phyloP scores from a whole-genome alignment of 2,329 filamentous ascomycete species.

The Aspergillus jensenii region DNA sequence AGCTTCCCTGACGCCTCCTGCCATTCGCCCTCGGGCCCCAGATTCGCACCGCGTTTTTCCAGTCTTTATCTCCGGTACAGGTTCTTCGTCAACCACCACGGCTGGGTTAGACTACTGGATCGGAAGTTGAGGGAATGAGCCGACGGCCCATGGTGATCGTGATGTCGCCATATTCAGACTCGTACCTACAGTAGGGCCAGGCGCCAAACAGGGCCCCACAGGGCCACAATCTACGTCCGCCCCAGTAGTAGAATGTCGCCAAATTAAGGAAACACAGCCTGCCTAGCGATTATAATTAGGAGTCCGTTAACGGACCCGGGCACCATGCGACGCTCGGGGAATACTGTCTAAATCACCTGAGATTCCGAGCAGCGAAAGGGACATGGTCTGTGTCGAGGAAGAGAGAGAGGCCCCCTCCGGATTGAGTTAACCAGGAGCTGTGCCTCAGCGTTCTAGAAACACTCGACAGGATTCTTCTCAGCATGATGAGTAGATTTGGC shows the following conservation, averaged over 20 bases:
- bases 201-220: not conserved
- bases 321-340: too few species aligned
- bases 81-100: not conserved
- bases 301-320: not conserved
- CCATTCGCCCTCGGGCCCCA: not conserved
- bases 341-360: too few species aligned
- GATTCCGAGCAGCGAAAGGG: too few species aligned
- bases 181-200: not conserved
- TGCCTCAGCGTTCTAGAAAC: constrained; percentile 5
- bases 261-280: not conserved
- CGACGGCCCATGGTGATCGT: not conserved
- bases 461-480: not conserved
- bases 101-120: not conserved
- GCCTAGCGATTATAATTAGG: constrained; percentile 2
- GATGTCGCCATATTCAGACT: not conserved
- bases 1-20: not conserved
- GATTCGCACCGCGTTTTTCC: not conserved
- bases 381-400: not conserved
- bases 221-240: not conserved
- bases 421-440: not conserved
- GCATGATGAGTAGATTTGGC: not conserved
- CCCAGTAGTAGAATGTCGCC: constrained; percentile 1
- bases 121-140: not conserved
- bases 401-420: not conserved
- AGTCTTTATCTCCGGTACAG: not conserved